Percentiles rank a stretch among this genome's conserved stretches.
phyloP scores from a whole-genome alignment of 371 early-diverging fungal species.

The Synchytrium microbalum region DNA sequence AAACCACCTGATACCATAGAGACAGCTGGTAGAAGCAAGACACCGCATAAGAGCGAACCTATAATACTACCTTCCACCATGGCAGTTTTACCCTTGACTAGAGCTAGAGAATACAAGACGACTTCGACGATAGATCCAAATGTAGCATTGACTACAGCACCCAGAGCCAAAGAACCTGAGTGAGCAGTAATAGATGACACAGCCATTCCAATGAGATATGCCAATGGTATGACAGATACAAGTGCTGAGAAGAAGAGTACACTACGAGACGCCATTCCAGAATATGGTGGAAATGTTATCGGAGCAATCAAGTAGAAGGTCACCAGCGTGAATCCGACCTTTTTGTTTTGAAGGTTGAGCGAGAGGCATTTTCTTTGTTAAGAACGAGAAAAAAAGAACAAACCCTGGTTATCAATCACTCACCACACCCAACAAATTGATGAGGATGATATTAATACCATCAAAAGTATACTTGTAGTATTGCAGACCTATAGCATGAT shows the following conservation, averaged over 20 bases:
- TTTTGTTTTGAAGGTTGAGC: no score
- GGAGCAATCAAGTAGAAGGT: conserved; percentile 66
- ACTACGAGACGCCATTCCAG: conserved; percentile 49
- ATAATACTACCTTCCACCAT: conserved; percentile 90
- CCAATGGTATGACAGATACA: conserved; percentile 81
- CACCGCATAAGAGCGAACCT: conserved; percentile 82
- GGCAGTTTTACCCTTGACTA: conserved; percentile 76
- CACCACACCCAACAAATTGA: conserved; percentile 77
- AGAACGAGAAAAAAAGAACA: no score
- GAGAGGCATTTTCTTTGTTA: no score
- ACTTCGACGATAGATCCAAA: conserved; percentile 95
- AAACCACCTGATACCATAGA: conserved; percentile 91
- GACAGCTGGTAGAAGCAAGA: conserved; percentile 85
- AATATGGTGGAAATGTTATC: conserved; percentile 25
- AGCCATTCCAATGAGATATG: conserved; percentile 95
- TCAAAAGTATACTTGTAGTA: conserved; percentile 77
- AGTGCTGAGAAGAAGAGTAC: conserved; percentile 76
- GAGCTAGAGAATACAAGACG: conserved; percentile 81
- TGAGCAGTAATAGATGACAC: conserved; percentile 93
- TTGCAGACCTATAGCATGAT: conserved; percentile 32
- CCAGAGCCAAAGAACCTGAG: conserved; percentile 70
- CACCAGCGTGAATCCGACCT: conserved; percentile 45
- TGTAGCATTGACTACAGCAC: conserved; percentile 94
- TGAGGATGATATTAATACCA: conserved; percentile 92
- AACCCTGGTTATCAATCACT: no score